Base-by-base conservation (phyloP, 2,329 filamentous ascomycete genomes). In the Penicillium thymicola region DNA sequence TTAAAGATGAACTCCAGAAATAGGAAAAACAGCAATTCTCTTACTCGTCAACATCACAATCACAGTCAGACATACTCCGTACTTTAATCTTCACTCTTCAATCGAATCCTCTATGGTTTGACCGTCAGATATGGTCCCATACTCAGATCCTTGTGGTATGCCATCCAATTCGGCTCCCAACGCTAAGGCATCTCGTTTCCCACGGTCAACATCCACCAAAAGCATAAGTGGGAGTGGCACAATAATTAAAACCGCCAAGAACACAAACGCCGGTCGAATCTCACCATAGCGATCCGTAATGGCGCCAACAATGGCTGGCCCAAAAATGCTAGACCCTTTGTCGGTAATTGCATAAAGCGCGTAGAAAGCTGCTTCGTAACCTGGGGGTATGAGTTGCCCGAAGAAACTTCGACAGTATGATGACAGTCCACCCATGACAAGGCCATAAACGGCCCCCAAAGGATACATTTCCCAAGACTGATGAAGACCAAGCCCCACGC, bases 381-480 rank as follows among this genome's bases (percentile, higher is more conserved):
- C 94, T 0, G 91, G 90, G 1, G 94, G 94, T 54, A 99, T 96
- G 55, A 99, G 81, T 73, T 97, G 92, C 38, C 92, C 92, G 70
- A 90, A 99, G 5, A 99, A 81, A 59, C 90, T 92, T 41, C 94
- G 88, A 70, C 94, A 97, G 74, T 97, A 97, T 25, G 89, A 89
- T 56, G 89, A 91, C 40, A 99, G 78, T 0, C 94, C 94, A n/a
- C 94, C 94, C 30, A 97, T 85, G 2, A 97, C 92, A 48, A 99
- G 85, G 0, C 94, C 94, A 72, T 97, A 97, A 13, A 97, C 85
- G 3, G 89, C 89, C 0, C 91, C 92, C 1, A 99, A 77, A 0
- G 90, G 90, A 67, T 94, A 97, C 90, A 99, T 97, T 67, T 99
- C 94, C 90, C 92, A 96, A 3, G 90, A 88, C 70, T 94, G 87